phyloP scores from a whole-genome alignment of 805 yeast species.

The Pichia eremophila region DNA sequence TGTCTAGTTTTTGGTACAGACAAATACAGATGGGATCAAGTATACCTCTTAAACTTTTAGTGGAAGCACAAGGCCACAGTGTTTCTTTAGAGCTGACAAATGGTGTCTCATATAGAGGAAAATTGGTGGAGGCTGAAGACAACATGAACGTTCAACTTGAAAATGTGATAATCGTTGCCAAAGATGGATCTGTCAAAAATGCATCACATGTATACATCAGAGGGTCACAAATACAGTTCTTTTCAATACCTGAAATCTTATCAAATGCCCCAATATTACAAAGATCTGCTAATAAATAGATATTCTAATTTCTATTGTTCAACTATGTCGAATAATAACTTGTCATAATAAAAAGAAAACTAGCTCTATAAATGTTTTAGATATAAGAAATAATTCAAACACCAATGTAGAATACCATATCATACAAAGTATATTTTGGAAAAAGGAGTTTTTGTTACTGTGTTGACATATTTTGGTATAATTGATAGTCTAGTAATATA shows the following conservation, averaged over 20 bases:
- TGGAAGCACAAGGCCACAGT: slow-evolving; percentile 66
- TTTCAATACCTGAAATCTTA: slow-evolving; percentile 82
- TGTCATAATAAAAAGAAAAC: neutral
- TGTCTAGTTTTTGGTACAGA: no score
- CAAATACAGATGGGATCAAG: neutral
- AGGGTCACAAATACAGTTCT: slow-evolving; percentile 81
- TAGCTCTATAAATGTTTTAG: no score
- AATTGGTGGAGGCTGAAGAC: slow-evolving; percentile 76
- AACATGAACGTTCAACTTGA: slow-evolving; percentile 85
- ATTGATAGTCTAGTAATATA: no score
- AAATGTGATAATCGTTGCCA: slow-evolving; percentile 71
- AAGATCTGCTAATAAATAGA: slow-evolving; percentile 14
- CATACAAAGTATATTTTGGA: no score
- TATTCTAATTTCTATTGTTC: neutral
- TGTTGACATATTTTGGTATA: no score
- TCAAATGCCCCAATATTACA: slow-evolving; percentile 84
- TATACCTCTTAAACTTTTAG: slow-evolving; percentile 73
- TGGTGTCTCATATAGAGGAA: slow-evolving; percentile 86
- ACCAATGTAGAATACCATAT: no score
- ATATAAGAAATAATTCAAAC: no score
- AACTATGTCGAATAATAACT: no score
- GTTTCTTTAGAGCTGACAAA: slow-evolving; percentile 74
- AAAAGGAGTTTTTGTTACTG: no score
- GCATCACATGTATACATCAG: slow-evolving; percentile 82
- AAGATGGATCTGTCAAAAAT: slow-evolving; percentile 66